These are phyloP conservation scores for Microthlaspi erraticum DNA, from an alignment of 345 rosid species.

Conservation along the genomic window DNA sequence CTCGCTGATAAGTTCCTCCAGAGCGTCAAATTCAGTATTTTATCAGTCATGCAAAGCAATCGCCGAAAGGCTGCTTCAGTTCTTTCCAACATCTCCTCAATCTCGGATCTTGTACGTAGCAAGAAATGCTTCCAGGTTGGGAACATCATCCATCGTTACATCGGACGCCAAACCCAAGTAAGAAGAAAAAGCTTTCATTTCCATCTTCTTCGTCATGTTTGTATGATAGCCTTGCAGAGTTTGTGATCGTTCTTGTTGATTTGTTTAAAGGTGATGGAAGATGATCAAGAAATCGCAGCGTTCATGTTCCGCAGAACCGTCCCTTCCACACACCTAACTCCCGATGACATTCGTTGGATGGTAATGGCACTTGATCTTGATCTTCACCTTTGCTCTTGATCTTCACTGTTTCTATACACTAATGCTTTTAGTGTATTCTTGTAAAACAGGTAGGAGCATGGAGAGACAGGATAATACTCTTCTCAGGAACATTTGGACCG, in stretches of 20 bases:
- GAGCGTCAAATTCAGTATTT: slow-evolving; percentile 76
- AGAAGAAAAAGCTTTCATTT: slow-evolving; percentile 33
- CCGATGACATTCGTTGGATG: slow-evolving; percentile 99
- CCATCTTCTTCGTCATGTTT: slow-evolving; percentile 53
- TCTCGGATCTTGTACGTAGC: slow-evolving; percentile 67
- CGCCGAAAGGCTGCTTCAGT: slow-evolving; percentile 59
- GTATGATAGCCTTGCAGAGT: slow-evolving; percentile 9
- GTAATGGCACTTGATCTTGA: slow-evolving; percentile 47
- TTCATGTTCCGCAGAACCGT: slow-evolving; percentile 97
- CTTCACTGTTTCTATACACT: not conserved
- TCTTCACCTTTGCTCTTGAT: not conserved
- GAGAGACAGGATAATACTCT: slow-evolving; percentile 93
- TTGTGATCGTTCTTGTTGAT: slow-evolving; percentile 26
- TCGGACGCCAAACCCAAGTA: slow-evolving; percentile 96
- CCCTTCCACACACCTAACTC: slow-evolving; percentile 80
- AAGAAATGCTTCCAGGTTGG: slow-evolving; percentile 91
- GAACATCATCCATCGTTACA: slow-evolving; percentile 81
- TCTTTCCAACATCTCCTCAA: slow-evolving; percentile 69
- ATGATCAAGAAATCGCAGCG: slow-evolving; percentile 86
- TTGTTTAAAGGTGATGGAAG: slow-evolving; percentile 81
- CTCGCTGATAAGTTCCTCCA: slow-evolving; percentile 86
- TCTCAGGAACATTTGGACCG: slow-evolving; percentile 85
- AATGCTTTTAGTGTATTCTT: not conserved
- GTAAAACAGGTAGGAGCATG: slow-evolving; percentile 86
- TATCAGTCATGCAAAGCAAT: slow-evolving; percentile 60